These are phyloP conservation scores for Coix lacrymajobi DNA, from an alignment of 176 grass and related monocot genomes.

Conservation along the genomic window DNA sequence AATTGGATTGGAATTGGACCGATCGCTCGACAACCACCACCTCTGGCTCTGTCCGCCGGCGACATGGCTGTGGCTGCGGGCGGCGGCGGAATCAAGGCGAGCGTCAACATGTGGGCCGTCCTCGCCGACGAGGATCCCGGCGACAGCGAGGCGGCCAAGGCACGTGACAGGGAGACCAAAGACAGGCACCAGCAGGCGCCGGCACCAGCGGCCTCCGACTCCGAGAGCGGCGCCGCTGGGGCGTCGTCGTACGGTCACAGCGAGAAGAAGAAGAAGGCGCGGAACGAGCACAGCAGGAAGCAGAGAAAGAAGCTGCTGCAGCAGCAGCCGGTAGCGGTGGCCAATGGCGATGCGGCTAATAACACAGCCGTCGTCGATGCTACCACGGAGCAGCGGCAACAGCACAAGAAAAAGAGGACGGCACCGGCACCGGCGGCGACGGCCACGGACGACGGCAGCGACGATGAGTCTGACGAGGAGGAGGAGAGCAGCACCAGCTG, in stretches of 20 bases:
- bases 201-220: too few species aligned
- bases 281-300: background rate
- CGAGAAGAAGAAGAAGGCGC: background rate
- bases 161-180: too few species aligned
- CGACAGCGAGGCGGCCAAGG: background rate
- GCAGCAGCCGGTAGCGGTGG: background rate
- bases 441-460: background rate
- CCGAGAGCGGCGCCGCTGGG: background rate
- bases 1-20: background rate
- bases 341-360: background rate
- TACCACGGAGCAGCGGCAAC: too few species aligned
- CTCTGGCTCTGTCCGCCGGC: too few species aligned
- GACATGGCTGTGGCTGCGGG: background rate
- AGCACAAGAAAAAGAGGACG: too few species aligned
- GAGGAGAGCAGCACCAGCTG: background rate
- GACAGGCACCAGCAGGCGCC: background rate
- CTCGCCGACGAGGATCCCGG: conserved; percentile 10
- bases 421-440: background rate
- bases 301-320: background rate
- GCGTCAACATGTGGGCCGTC: conserved; percentile 10
- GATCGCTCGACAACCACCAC: background rate
- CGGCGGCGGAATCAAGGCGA: background rate
- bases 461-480: background rate
- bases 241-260: background rate
- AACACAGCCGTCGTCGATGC: background rate